phyloP scores from a whole-genome alignment of 106 monocot genomes.

The Dendrobium officinale region DNA sequence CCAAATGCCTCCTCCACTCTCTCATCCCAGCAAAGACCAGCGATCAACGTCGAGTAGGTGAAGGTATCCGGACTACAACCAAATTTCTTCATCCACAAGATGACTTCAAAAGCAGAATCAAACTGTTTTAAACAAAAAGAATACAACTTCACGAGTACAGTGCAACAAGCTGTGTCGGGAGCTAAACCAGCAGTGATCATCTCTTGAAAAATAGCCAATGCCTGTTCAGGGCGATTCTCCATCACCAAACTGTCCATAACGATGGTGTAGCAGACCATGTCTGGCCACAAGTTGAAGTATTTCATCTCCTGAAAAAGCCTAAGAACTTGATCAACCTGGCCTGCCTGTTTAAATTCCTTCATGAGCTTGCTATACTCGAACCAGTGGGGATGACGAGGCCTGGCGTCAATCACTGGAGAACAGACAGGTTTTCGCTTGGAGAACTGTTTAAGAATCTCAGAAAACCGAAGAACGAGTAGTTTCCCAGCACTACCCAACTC shows the following conservation, averaged over 20 bases:
- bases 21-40: constrained; percentile 30
- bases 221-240: constrained; percentile 12
- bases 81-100: constrained; percentile 19
- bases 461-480: constrained; percentile 2
- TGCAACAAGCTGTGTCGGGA: constrained; percentile 29
- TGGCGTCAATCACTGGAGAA: neutral
- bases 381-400: constrained; percentile 11
- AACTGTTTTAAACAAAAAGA: constrained; percentile 24
- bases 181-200: constrained; percentile 27
- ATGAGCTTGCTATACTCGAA: constrained; percentile 34
- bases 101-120: constrained; percentile 24
- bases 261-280: constrained; percentile 35
- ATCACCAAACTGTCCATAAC: constrained; percentile 29
- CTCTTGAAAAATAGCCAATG: constrained; percentile 28
- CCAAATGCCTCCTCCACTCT: constrained; percentile 34
- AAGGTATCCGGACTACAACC: constrained; percentile 30
- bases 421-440: neutral
- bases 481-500: neutral
- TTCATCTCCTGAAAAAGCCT: constrained; percentile 40
- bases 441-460: constrained; percentile 4
- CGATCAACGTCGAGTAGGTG: constrained; percentile 44
- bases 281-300: constrained; percentile 6
- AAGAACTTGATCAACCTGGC: constrained; percentile 25
- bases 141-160: constrained; percentile 42
- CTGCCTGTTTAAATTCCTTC: constrained; percentile 22